Evolutionary conservation across 805 yeast genomes (phyloP).

Genomic region (Starmerella geochares): DNA sequence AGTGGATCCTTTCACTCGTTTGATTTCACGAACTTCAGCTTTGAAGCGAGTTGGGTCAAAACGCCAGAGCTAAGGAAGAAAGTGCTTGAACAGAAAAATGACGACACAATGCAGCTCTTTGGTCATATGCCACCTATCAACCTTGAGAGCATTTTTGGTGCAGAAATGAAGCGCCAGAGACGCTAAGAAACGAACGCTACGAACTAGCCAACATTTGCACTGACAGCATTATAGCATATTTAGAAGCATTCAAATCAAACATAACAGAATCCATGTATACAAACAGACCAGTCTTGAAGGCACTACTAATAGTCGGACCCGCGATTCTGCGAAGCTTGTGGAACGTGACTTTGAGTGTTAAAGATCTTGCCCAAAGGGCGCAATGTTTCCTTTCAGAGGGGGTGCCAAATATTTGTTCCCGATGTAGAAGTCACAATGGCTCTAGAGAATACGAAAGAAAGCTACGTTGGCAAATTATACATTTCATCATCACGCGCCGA

Average conservation of each 20-base stretch:
- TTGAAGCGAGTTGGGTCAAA: conserved; percentile 52
- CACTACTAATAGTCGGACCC: no score
- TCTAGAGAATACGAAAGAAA: no score
- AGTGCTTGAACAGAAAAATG: conserved; percentile 38
- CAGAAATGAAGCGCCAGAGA: conserved; percentile 5
- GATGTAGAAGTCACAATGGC: no score
- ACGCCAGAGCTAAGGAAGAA: conserved; percentile 45
- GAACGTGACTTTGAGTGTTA: no score
- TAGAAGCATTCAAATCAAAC: no score
- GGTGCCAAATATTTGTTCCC: no score
- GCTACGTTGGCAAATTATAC: not conserved
- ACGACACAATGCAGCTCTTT: conserved; percentile 61
- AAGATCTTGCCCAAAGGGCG: no score
- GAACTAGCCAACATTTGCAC: not conserved
- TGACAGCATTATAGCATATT: not conserved
- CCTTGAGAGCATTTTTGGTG: conserved; percentile 53
- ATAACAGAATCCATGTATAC: no score
- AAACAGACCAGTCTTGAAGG: no score
- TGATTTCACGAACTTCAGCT: conserved; percentile 25
- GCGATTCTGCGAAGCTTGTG: no score
- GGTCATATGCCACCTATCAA: conserved; percentile 64
- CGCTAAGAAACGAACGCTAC: not conserved
- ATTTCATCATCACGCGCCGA: not conserved
- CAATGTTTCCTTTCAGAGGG: no score
- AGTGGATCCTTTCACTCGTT: conserved; percentile 8